Base-by-base conservation (phyloP, 2,329 filamentous ascomycete species). In the Pseudogymnoascus sp. region DNA sequence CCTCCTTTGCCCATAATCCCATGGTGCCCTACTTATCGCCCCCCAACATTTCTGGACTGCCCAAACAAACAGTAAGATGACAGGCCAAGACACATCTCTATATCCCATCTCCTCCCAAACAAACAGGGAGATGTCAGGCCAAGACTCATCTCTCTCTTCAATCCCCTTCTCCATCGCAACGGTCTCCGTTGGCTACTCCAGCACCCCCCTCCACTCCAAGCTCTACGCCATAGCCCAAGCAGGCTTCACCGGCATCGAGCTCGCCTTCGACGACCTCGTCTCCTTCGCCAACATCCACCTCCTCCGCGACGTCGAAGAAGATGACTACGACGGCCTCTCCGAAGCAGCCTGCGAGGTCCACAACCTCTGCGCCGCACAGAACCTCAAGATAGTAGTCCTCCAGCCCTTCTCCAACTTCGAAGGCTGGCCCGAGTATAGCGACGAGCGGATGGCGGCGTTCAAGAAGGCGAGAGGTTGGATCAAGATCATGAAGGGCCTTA, bases 381-480 rank as follows among this genome's bases (percentile, higher is more conserved):
- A 76, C 0, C 74, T 92, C 1, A 76, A 80, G 37, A 81, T 92
- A 62, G 80, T 92, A 72, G 88, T 91, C 78, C 74, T 92, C 5
- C 89, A 93, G 69, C 88, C 89, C 0, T 92, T 93, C 68, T 77
- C 85, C 14, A 89, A 91, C 68, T 91, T 91, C 63, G 89, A 93
- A 68, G 89, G 89, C 1, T 93, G 89, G 88, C 76, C 80, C 0
- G 77, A 78, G 41, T 84, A 78, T 0, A 84, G 82, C 1, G 68
- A 76, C 0, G 82, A 88, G 71, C 77, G 87, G 3, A 74, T 83
- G 4, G 83, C 88, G 60, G 88, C 86, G 0, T 89, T 89, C 66
- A 74, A 76, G 0, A 79, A 86, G 23, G 88, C 86, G 0, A 75
- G 73, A 5, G 87, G 87, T 0, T 93, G 88, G 89, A 82, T 89